These are phyloP conservation scores for Naematelia aurantialba DNA, from an alignment of 768 basidiomycete genomes.

Conservation along the genomic window DNA sequence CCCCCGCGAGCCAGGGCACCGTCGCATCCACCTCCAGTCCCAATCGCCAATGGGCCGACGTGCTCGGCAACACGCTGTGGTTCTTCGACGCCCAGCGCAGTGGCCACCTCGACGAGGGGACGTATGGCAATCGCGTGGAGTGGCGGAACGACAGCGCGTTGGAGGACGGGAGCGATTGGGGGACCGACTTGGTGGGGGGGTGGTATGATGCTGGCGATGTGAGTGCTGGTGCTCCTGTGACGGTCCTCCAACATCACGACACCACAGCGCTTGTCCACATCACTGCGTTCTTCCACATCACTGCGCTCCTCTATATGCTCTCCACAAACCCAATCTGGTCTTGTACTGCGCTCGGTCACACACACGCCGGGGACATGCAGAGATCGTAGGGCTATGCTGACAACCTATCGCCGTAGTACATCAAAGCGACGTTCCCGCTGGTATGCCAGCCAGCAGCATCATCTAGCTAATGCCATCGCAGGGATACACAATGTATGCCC, in stretches of 20 bases:
- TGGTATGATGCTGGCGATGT: conserved; percentile 84
- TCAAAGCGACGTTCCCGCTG: conserved; percentile 81
- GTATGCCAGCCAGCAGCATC: conserved; percentile 52
- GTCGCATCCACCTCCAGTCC: conserved; percentile 49
- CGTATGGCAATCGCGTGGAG: conserved; percentile 63
- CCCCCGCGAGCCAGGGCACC: conserved; percentile 26
- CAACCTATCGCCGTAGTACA: too few species aligned
- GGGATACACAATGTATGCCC: conserved; percentile 77
- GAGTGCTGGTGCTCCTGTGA: conserved; percentile 6
- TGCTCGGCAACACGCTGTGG: conserved; percentile 75
- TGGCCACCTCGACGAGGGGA: conserved; percentile 60
- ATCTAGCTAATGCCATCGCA: conserved; percentile 40
- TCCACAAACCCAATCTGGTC: too few species aligned
- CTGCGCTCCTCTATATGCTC: too few species aligned
- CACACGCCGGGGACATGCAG: too few species aligned
- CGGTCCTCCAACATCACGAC: not conserved
- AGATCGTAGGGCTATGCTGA: too few species aligned
- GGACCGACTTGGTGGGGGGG: conserved; percentile 75
- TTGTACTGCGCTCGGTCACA: too few species aligned
- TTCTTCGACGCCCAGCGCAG: conserved; percentile 91
- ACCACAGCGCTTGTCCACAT: too few species aligned
- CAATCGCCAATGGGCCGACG: conserved; percentile 74
- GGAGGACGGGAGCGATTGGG: conserved; percentile 70
- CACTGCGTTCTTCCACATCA: too few species aligned
- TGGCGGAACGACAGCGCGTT: conserved; percentile 83